Conservation (phyloP, 2,329 filamentous ascomycete genomes). For the Botrytis paeoniae region DNA sequence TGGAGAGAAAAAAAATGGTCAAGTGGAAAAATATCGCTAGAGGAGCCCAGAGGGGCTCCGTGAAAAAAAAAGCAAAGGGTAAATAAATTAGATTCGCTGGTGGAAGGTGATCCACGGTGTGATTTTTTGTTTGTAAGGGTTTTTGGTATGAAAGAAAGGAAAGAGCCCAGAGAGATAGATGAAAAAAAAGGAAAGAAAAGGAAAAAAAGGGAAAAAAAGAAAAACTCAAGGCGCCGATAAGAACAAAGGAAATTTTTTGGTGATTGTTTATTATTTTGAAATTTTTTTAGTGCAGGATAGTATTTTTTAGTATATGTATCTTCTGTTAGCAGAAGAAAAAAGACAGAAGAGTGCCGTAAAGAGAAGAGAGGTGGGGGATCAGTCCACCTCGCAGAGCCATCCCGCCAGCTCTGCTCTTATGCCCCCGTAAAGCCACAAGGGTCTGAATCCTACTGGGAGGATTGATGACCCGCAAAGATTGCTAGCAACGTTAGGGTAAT, state of each 20-base stretch:
- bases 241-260: background rate
- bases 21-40: conserved; percentile 1
- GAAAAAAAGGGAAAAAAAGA: background rate
- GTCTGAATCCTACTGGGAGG: background rate
- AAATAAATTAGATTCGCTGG: background rate
- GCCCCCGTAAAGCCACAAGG: background rate
- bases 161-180: background rate
- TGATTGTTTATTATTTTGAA: background rate
- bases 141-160: background rate
- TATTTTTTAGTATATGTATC: background rate
- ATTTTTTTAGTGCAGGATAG: background rate
- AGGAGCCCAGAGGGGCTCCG: background rate
- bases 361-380: background rate
- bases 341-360: background rate
- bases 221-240: too few species aligned
- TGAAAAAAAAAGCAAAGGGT: background rate
- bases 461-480: background rate
- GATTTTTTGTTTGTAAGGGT: background rate
- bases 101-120: background rate
- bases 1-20: background rate
- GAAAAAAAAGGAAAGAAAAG: background rate
- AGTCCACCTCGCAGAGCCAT: background rate
- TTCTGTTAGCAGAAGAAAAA: background rate
- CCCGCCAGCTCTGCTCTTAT: background rate
- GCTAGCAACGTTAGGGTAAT: background rate